A percentile compares a stretch with the other conserved stretches of the same genome.
Evolutionary conservation across 1,139 yeast genomes (phyloP).

Genomic region (Lodderomyces oxycetoniae): DNA sequence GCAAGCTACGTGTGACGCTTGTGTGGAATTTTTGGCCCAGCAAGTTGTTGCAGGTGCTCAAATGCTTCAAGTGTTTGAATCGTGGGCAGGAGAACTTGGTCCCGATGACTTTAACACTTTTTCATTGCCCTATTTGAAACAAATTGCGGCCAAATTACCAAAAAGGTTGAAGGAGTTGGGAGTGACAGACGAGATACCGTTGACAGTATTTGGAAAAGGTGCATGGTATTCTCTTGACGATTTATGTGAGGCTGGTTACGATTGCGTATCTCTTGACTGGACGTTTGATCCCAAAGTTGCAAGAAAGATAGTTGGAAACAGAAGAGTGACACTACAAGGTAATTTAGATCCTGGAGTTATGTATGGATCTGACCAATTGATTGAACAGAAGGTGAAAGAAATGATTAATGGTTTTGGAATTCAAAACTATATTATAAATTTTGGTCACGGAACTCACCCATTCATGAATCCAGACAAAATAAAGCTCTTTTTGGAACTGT

Average conservation of each 20-base stretch:
- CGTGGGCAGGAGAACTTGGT: slow-evolving; percentile 97
- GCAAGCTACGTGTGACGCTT: slow-evolving; percentile 80
- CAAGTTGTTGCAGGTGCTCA: slow-evolving; percentile 98
- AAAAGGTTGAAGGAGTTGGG: slow-evolving; percentile 67
- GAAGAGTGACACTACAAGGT: slow-evolving; percentile 85
- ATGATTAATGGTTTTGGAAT: slow-evolving; percentile 93
- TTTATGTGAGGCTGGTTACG: slow-evolving; percentile 79
- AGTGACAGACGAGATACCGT: slow-evolving; percentile 66
- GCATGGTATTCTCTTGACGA: slow-evolving; percentile 96
- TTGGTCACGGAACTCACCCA: slow-evolving; percentile 98
- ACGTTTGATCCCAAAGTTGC: slow-evolving; percentile 82
- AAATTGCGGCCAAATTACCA: slow-evolving; percentile 70
- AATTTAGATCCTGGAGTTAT: slow-evolving; percentile 93
- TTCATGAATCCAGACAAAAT: slow-evolving; percentile 91
- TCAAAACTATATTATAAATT: slow-evolving; percentile 82
- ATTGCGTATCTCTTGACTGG: slow-evolving; percentile 91
- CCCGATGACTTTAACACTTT: slow-evolving; percentile 85
- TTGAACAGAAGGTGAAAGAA: slow-evolving; percentile 71
- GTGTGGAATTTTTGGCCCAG: slow-evolving; percentile 86
- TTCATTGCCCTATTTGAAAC: slow-evolving; percentile 80
- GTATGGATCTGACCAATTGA: slow-evolving; percentile 81
- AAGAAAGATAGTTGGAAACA: slow-evolving; percentile 65
- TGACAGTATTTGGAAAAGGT: slow-evolving; percentile 91
- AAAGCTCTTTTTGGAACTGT: slow-evolving; percentile 77
- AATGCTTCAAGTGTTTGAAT: slow-evolving; percentile 92